A percentile compares a stretch with the other conserved stretches of the same genome.
Conservation (phyloP, 2,329 filamentous ascomycete genomes). For the Cladosporium sp. region DNA sequence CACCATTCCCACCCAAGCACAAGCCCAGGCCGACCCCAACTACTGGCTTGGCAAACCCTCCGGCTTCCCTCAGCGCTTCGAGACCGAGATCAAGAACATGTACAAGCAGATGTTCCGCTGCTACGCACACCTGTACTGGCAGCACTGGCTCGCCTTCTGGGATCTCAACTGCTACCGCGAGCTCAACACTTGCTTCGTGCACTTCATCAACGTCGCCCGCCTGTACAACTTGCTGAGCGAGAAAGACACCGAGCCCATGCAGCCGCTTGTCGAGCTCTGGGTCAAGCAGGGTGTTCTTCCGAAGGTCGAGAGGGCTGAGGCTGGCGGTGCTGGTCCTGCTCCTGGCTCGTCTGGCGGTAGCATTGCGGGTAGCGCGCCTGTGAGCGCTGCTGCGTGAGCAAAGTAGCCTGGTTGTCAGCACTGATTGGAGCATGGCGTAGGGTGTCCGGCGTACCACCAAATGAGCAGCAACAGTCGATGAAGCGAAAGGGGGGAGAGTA, state of each 20-base stretch:
- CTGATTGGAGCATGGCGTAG: neutral
- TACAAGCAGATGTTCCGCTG: slow-evolving; percentile 54
- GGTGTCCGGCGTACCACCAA: neutral
- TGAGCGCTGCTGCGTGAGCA: slow-evolving; percentile 7
- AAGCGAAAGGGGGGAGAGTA: neutral
- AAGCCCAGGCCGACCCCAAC: slow-evolving; percentile 50
- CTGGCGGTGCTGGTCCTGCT: neutral
- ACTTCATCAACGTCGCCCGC: slow-evolving; percentile 62
- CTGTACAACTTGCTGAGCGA: slow-evolving; percentile 75
- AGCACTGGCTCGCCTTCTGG: slow-evolving; percentile 51
- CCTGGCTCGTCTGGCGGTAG: neutral
- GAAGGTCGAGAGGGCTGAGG: slow-evolving; percentile 19
- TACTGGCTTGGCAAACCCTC: slow-evolving; percentile 87
- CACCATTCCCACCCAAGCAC: slow-evolving; percentile 43
- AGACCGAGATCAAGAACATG: slow-evolving; percentile 72
- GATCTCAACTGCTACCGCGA: slow-evolving; percentile 46
- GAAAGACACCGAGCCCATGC: slow-evolving; percentile 92
- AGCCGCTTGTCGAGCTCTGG: slow-evolving; percentile 89
- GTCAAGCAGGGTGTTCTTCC: slow-evolving; percentile 84
- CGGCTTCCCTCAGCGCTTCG: slow-evolving; percentile 55
- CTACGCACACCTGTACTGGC: slow-evolving; percentile 51
- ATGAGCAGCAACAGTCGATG: neutral
- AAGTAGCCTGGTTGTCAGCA: neutral
- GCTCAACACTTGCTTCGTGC: slow-evolving; percentile 52
- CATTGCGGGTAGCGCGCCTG: neutral